Evolutionary conservation across 768 basidiomycete genomes (phyloP).

Genomic region (Lyophyllum decastes): DNA sequence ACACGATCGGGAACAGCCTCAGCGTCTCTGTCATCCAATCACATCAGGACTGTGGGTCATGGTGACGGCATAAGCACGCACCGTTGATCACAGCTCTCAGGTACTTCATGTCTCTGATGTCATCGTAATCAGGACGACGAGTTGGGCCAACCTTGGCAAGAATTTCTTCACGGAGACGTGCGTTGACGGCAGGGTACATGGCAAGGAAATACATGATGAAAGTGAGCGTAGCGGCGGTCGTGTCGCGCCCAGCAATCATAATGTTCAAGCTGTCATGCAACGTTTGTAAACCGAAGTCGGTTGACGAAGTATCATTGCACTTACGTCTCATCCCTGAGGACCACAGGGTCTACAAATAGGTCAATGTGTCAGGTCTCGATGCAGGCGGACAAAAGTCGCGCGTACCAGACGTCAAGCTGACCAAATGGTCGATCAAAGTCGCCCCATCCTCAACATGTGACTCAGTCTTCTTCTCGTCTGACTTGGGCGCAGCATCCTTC

Average conservation of each 20-base stretch:
- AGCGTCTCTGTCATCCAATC: constrained; percentile 42
- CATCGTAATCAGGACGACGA: constrained; percentile 52
- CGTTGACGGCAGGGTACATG: constrained; percentile 46
- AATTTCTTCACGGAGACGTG: constrained; percentile 58
- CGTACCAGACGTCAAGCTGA: constrained; percentile 48
- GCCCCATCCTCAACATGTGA: constrained; percentile 39
- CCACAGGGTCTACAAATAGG: constrained; percentile 33
- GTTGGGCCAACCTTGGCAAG: constrained; percentile 48
- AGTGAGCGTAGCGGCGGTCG: constrained; percentile 45
- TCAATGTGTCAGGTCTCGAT: not conserved
- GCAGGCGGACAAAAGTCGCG: not conserved
- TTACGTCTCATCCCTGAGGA: constrained; percentile 51
- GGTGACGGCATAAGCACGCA: constrained; percentile 18
- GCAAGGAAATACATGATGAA: constrained; percentile 49
- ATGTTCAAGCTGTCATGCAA: constrained; percentile 37
- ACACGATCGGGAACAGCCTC: constrained; percentile 59
- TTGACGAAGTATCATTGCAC: not conserved
- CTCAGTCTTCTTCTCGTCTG: constrained; percentile 25
- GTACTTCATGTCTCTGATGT: constrained; percentile 64
- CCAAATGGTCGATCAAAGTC: constrained; percentile 59
- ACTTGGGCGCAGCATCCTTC: constrained; percentile 23
- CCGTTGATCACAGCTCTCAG: constrained; percentile 68
- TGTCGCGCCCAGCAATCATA: constrained; percentile 50
- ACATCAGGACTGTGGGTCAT: not conserved
- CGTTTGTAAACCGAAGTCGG: not conserved